Conservation (phyloP, 805 yeast genomes). For the Yueomyces sp. region DNA sequence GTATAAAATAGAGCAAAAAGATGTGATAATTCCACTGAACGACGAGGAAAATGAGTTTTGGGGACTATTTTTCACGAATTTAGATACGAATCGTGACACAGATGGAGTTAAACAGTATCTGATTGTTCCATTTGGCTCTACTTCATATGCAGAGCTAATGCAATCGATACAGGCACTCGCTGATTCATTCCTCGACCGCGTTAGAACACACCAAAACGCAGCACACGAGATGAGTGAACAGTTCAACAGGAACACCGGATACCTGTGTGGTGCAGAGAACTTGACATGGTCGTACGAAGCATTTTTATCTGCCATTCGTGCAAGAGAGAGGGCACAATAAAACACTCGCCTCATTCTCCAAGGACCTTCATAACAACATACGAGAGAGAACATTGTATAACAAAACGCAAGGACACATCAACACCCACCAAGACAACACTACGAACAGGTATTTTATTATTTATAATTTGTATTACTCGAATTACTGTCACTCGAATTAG, state of each 20-base stretch:
- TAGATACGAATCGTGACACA: conserved; percentile 2
- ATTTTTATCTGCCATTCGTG: conserved; percentile 52
- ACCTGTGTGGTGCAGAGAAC: conserved; percentile 74
- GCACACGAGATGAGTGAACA: conserved; percentile 79
- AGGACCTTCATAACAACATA: no score
- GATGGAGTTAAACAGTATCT: conserved; percentile 2
- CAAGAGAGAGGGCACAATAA: conserved; percentile 30
- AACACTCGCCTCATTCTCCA: no score
- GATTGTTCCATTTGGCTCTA: conserved; percentile 17
- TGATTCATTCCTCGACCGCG: conserved; percentile 51
- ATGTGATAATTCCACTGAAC: conserved; percentile 29
- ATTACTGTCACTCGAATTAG: no score
- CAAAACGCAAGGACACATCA: no score
- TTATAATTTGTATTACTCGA: no score
- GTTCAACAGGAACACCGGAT: conserved; percentile 69
- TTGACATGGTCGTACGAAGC: conserved; percentile 89
- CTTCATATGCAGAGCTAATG: conserved; percentile 35
- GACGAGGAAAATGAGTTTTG: conserved; percentile 14
- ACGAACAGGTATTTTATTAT: no score
- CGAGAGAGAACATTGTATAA: no score
- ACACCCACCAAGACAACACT: no score
- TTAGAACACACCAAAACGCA: conserved; percentile 45
- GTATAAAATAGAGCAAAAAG: conserved; percentile 26
- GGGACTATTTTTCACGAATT: conserved; percentile 11
- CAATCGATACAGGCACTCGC: conserved; percentile 38